Conservation (phyloP, 768 basidiomycete species). For the Pleurotus pulmonarius region DNA sequence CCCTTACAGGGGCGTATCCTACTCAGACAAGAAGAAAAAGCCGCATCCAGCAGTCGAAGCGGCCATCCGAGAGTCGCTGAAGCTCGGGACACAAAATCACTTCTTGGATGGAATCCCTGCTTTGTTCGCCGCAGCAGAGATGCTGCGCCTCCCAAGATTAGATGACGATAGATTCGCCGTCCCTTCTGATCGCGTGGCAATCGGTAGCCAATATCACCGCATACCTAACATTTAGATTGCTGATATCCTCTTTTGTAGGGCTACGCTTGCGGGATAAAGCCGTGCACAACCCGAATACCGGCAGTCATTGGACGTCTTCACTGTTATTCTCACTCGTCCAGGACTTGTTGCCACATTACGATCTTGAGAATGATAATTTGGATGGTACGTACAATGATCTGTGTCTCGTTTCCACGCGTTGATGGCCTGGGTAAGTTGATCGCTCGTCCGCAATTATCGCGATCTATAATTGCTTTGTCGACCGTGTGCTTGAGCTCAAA, state of each 20-base stretch:
- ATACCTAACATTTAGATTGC: not conserved
- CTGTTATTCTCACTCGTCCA: constrained; percentile 72
- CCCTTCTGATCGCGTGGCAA: constrained; percentile 49
- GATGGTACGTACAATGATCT: constrained; percentile 32
- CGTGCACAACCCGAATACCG: constrained; percentile 61
- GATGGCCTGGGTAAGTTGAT: too few relatives aligned
- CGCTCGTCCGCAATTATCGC: constrained; percentile 37
- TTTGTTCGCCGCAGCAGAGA: constrained; percentile 52
- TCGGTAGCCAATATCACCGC: constrained; percentile 36
- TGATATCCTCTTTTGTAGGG: constrained; percentile 35
- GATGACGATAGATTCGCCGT: constrained; percentile 28
- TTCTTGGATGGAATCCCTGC: constrained; percentile 73
- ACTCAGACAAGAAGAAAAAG: constrained; percentile 63
- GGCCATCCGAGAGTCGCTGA: constrained; percentile 79
- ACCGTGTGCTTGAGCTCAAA: constrained; percentile 56
- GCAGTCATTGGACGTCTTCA: constrained; percentile 67
- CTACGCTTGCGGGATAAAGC: constrained; percentile 61
- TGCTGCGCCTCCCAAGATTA: constrained; percentile 35
- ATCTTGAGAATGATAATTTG: constrained; percentile 32
- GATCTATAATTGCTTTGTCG: constrained; percentile 63
- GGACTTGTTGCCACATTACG: constrained; percentile 59
- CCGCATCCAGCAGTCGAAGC: constrained; percentile 55
- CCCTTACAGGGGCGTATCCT: constrained; percentile 61
- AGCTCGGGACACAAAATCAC: constrained; percentile 75
- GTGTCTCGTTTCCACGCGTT: too few relatives aligned